Percentiles rank a stretch among this genome's conserved stretches.
Evolutionary conservation across 331 rosid genomes (phyloP).

Genomic region (Acacia concinna): DNA sequence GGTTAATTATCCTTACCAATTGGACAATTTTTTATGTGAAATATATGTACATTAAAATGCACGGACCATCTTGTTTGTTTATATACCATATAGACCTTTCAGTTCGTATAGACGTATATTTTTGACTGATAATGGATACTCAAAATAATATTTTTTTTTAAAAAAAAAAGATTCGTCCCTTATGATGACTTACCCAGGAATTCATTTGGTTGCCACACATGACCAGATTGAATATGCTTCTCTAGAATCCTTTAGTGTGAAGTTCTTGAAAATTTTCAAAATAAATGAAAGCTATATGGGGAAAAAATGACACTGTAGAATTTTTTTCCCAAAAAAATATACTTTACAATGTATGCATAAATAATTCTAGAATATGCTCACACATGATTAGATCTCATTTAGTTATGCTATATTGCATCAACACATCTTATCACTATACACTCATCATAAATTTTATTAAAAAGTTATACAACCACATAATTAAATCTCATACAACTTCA

Average conservation of each 20-base stretch:
- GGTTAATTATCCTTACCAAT: too few relatives aligned
- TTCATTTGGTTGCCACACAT: neutral
- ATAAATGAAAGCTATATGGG: neutral
- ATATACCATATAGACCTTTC: neutral
- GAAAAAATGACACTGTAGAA: neutral
- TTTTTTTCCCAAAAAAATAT: neutral
- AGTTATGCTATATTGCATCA: neutral
- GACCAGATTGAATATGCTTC: neutral
- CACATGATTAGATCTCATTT: neutral
- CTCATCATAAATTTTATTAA: too few relatives aligned
- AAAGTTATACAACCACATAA: neutral
- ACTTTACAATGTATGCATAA: neutral
- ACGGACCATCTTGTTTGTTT: too few relatives aligned
- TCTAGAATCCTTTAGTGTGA: neutral
- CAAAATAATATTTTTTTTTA: neutral
- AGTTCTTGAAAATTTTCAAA: neutral
- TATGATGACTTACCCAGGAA: neutral
- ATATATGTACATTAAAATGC: too few relatives aligned
- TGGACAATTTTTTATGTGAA: too few relatives aligned
- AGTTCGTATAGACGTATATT: neutral
- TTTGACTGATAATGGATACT: neutral
- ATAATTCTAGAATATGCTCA: neutral
- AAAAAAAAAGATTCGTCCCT: neutral
- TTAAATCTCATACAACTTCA: neutral
- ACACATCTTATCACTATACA: neutral